A percentile compares a stretch with the other conserved stretches of the same genome.
phyloP scores from a whole-genome alignment of 1,284 basidiomycete genomes.

The Schizophyllum commune region DNA sequence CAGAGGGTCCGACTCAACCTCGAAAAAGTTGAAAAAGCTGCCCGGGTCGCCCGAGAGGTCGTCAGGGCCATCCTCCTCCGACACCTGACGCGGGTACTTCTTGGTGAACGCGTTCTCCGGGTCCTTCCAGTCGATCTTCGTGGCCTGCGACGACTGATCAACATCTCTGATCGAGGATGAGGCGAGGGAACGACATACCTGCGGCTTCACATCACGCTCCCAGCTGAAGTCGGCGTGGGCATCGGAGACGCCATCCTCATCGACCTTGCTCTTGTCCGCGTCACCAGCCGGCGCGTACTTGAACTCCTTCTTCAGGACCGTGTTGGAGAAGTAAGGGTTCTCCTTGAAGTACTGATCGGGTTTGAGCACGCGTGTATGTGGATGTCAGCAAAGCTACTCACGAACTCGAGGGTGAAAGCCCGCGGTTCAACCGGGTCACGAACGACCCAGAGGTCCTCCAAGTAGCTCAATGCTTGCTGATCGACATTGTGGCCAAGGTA shows the following conservation, averaged over 20 bases:
- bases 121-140: conserved; percentile 78
- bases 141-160: conserved; percentile 43
- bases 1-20: conserved; percentile 51
- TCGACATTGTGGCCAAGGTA: conserved; percentile 64
- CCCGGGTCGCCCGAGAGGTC: conserved; percentile 59
- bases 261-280: conserved; percentile 47
- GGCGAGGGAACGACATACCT: conserved; percentile 36
- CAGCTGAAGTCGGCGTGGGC: conserved; percentile 73
- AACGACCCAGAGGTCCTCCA: conserved; percentile 74
- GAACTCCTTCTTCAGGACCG: conserved; percentile 72
- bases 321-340: conserved; percentile 73
- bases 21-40: conserved; percentile 87
- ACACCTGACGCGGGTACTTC: conserved; percentile 59
- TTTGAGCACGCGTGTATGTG: not conserved
- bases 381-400: conserved; percentile 31
- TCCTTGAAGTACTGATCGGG: conserved; percentile 64
- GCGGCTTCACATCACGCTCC: conserved; percentile 60
- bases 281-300: conserved; percentile 54
- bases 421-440: conserved; percentile 60
- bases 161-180: not conserved
- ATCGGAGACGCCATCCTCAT: conserved; percentile 64
- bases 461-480: conserved; percentile 63
- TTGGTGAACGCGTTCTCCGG: conserved; percentile 69
- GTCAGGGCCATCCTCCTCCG: conserved; percentile 46
- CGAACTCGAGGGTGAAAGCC: conserved; percentile 75